Percentiles rank a stretch among this genome's conserved stretches.
These are phyloP conservation scores for Marasmius tenuissimus DNA, from an alignment of 1,284 basidiomycete species.

Conservation along the genomic window DNA sequence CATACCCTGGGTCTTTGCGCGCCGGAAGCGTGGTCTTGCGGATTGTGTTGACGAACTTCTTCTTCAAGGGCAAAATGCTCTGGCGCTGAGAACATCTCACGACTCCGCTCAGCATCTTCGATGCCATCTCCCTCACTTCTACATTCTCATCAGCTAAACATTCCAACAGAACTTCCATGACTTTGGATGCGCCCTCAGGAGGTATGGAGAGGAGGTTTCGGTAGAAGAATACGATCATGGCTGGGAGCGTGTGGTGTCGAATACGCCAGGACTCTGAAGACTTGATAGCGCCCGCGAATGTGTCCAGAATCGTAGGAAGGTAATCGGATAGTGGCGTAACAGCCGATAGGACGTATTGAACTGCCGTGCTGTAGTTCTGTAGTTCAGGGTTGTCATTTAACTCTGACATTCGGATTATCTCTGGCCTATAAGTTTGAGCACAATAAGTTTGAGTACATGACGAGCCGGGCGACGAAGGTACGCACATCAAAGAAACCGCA, in stretches of 20 bases:
- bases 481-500: slow-evolving; percentile 74
- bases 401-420: slow-evolving; percentile 79
- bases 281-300: slow-evolving; percentile 67
- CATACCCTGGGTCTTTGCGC: slow-evolving; percentile 73
- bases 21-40: slow-evolving; percentile 68
- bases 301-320: slow-evolving; percentile 56
- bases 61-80: slow-evolving; percentile 85
- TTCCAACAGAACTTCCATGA: slow-evolving; percentile 80
- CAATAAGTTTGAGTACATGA: background rate
- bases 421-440: slow-evolving; percentile 49
- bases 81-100: slow-evolving; percentile 92
- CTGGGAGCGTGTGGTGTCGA: slow-evolving; percentile 71
- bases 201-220: slow-evolving; percentile 81
- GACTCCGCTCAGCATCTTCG: slow-evolving; percentile 86
- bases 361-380: slow-evolving; percentile 70
- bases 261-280: slow-evolving; percentile 82
- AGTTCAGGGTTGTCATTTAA: slow-evolving; percentile 76
- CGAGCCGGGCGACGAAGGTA: slow-evolving; percentile 13
- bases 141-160: slow-evolving; percentile 90
- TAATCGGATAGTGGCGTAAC: slow-evolving; percentile 64
- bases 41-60: slow-evolving; percentile 74
- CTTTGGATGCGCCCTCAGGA: slow-evolving; percentile 59
- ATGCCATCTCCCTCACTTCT: slow-evolving; percentile 94
- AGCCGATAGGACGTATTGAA: slow-evolving; percentile 75
- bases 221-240: slow-evolving; percentile 82